Evolutionary conservation across 2,329 filamentous ascomycete species (phyloP), one percentile per base, ranked within the genome.

Genomic region (Epichloe baconii): DNA sequence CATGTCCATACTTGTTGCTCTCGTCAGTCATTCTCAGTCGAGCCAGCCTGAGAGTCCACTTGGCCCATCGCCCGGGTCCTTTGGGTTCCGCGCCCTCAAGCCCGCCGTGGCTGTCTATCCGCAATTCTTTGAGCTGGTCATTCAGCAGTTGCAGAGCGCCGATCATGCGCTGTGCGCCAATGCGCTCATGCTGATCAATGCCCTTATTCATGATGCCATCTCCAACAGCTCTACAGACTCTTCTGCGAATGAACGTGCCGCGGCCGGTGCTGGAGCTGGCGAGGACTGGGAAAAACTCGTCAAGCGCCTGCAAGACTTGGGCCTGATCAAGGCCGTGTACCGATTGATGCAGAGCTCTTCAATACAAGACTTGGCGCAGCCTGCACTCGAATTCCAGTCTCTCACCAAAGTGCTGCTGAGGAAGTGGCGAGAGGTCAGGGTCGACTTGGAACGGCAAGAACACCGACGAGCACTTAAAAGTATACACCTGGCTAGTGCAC

Each of bases 81-180:
- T 88, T 66, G 93, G 93, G 34, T 96, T 96, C 68, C 83, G 88
- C 56, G 90, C 90, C 17, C 73, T 98, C 57, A 95, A 93, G 66
- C 93, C 93, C 4, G 88, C 89, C 50, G 85, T 98, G 54, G 87
- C 89, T 37, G 80, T 90, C 19, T 88, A 96, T 65, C 89, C 91
- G 23, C 86, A 94, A 58, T 98, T 98, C 67, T 84, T 97, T 57
- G 90, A 95, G 64, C 87, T 94, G 66, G 84, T 97, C 49, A 89
- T 98, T 56, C 86, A 85, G 62, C 86, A 95, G 65, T 76, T 98
- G 53, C 88, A 90, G 54, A 95, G 89, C 17, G 91, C 90, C 44
- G 93, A 98, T 66, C 93, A 98, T 69, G 87, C 90, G 3, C 77
- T 98, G 34, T 97, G 93, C 70, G 91, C 89, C 56, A 97, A 96